These are phyloP conservation scores for Erodium chrysanthum DNA, from an alignment of 441 rosid species.

Conservation along the genomic window DNA sequence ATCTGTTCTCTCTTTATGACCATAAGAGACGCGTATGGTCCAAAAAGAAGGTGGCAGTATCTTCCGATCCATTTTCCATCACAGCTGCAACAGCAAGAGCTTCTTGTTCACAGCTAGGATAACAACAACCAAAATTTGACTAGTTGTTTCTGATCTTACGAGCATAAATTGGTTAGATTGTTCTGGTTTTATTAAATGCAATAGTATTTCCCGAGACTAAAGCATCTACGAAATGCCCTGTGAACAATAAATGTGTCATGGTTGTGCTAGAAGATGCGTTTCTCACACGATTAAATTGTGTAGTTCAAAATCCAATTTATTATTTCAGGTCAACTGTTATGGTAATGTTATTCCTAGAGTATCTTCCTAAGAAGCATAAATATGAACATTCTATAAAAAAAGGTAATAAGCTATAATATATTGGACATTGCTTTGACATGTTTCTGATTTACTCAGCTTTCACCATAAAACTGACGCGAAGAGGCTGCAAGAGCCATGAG, in stretches of 20 bases:
- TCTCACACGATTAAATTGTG: neutral
- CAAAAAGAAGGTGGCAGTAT: constrained; percentile 20
- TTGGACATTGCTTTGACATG: too few species aligned
- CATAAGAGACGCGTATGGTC: neutral
- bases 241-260: constrained; percentile 7
- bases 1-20: neutral
- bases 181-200: constrained; percentile 93
- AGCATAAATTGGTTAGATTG: constrained; percentile 83
- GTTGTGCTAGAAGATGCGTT: constrained; percentile 6
- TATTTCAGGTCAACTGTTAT: neutral
- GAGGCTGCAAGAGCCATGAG: too few species aligned
- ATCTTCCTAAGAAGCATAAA: constrained; percentile 4
- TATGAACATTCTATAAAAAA: neutral
- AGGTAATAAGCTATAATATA: neutral
- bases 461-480: too few species aligned
- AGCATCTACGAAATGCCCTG: constrained; percentile 88
- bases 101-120: constrained; percentile 74
- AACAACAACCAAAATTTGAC: constrained; percentile 40
- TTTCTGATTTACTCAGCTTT: too few species aligned
- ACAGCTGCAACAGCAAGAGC: constrained; percentile 94
- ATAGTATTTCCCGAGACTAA: constrained; percentile 68
- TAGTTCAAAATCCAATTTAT: neutral
- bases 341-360: neutral
- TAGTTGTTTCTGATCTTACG: constrained; percentile 30
- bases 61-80: constrained; percentile 97